A percentile compares a stretch with the other conserved stretches of the same genome.
Evolutionary conservation across 176 grass and related monocot species (phyloP).

Genomic region (Rhynchospora pubera): DNA sequence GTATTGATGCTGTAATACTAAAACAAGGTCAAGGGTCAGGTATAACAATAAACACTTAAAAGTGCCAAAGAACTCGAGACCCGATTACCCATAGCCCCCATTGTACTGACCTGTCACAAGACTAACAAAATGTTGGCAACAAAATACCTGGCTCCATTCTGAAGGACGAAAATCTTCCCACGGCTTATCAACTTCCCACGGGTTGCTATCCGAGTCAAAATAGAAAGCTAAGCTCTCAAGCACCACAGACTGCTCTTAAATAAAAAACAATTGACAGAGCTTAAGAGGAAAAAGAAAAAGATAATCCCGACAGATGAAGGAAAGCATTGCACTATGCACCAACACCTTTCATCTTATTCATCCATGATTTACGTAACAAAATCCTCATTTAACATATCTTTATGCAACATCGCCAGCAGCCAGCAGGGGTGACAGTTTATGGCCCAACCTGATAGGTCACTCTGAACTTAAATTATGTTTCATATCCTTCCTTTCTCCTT

Average conservation of each 20-base stretch:
- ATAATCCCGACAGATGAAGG: neutral
- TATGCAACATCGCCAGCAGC: neutral
- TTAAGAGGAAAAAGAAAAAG: neutral
- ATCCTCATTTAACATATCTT: neutral
- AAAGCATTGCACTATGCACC: neutral
- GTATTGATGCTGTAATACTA: neutral
- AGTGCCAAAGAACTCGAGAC: neutral
- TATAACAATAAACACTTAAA: neutral
- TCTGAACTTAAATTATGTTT: neutral
- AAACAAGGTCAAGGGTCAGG: neutral
- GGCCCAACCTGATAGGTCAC: neutral
- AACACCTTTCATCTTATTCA: neutral
- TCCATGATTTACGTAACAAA: neutral
- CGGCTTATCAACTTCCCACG: conserved; percentile 60
- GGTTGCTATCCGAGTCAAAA: conserved; percentile 92
- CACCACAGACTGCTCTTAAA: conserved; percentile 68
- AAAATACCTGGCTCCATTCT: conserved; percentile 87
- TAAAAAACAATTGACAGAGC: neutral
- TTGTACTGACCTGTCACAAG: neutral
- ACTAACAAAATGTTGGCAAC: neutral
- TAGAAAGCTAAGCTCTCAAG: conserved; percentile 88
- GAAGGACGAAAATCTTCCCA: conserved; percentile 93
- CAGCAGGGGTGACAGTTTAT: neutral
- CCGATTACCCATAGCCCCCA: neutral
- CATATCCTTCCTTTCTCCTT: neutral